These are phyloP conservation scores for Pochonia chlamydosporia DNA, from an alignment of 2,329 filamentous ascomycete species.

Conservation along the genomic window DNA sequence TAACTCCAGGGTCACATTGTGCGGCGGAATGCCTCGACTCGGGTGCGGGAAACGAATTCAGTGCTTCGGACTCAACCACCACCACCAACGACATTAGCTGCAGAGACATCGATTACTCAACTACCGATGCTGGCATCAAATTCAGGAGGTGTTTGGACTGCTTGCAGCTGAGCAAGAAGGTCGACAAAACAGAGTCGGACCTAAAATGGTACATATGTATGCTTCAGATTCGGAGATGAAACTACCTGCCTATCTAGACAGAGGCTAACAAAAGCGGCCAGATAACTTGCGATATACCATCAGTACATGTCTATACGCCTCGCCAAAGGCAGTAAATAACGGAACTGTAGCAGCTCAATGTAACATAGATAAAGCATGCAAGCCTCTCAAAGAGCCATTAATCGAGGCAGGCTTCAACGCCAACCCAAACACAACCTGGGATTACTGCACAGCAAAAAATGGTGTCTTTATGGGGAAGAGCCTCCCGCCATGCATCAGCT, in stretches of 20 bases:
- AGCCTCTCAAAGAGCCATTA: conserved; percentile 31
- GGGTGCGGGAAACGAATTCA: conserved; percentile 23
- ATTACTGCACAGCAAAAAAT: conserved; percentile 36
- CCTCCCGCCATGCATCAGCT: conserved; percentile 34
- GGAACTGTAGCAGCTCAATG: conserved; percentile 35
- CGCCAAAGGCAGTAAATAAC: conserved; percentile 23
- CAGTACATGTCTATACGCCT: conserved; percentile 38
- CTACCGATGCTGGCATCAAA: conserved; percentile 32
- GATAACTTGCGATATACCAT: conserved; percentile 46
- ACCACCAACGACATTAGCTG: conserved; percentile 42
- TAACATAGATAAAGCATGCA: conserved; percentile 34
- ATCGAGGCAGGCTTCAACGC: conserved; percentile 22
- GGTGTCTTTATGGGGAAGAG: conserved; percentile 23
- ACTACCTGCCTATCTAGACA: not conserved
- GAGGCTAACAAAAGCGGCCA: conserved; percentile 13
- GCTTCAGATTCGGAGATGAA: conserved; percentile 8
- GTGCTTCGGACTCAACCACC: conserved; percentile 33
- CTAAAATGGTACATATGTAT: conserved; percentile 43
- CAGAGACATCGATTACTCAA: conserved; percentile 32
- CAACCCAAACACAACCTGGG: conserved; percentile 21
- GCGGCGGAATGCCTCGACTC: conserved; percentile 40
- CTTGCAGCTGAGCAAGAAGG: conserved; percentile 37
- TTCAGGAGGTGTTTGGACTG: conserved; percentile 43
- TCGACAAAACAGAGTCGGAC: conserved; percentile 34
- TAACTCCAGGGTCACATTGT: conserved; percentile 47